phyloP scores from a whole-genome alignment of 2,329 filamentous ascomycete genomes.

The Coniella lustricola region DNA sequence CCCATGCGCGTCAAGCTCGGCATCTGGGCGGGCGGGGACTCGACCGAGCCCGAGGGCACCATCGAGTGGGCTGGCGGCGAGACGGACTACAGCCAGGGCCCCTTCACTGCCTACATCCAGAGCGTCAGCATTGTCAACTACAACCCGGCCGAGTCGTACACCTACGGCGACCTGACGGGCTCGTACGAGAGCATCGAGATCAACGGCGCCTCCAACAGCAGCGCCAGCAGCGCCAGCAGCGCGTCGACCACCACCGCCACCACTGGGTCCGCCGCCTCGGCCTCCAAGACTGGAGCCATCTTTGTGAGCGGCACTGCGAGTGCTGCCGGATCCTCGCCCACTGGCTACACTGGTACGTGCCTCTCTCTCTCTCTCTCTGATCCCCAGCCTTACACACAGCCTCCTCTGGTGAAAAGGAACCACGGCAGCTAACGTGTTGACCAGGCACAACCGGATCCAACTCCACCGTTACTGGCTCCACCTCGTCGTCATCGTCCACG shows the following conservation, averaged over 20 bases:
- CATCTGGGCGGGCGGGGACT: conserved; percentile 56
- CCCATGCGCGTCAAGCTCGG: conserved; percentile 67
- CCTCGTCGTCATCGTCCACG: not conserved
- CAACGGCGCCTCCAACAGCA: conserved; percentile 11
- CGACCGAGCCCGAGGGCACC: conserved; percentile 59
- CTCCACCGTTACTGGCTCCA: not conserved
- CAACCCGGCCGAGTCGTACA: conserved; percentile 33
- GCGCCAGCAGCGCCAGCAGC: conserved; percentile 7
- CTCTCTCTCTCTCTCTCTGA: too few relatives aligned
- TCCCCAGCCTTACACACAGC: too few relatives aligned
- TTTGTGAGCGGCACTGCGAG: not conserved
- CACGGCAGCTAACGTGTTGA: not conserved
- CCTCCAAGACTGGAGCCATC: not conserved
- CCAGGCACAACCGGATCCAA: not conserved
- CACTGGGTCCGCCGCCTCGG: not conserved
- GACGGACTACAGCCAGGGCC: conserved; percentile 36
- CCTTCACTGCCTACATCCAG: conserved; percentile 39
- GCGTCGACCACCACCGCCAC: conserved; percentile 2
- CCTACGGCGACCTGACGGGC: conserved; percentile 35
- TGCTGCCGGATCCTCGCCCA: not conserved
- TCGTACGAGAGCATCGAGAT: conserved; percentile 36
- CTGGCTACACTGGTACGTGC: not conserved
- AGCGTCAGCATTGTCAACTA: conserved; percentile 35
- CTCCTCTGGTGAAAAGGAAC: not conserved
- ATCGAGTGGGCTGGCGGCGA: conserved; percentile 62